Evolutionary conservation across 2,329 filamentous ascomycete genomes (phyloP).

Genomic region (Phyllosticta capitalensis): DNA sequence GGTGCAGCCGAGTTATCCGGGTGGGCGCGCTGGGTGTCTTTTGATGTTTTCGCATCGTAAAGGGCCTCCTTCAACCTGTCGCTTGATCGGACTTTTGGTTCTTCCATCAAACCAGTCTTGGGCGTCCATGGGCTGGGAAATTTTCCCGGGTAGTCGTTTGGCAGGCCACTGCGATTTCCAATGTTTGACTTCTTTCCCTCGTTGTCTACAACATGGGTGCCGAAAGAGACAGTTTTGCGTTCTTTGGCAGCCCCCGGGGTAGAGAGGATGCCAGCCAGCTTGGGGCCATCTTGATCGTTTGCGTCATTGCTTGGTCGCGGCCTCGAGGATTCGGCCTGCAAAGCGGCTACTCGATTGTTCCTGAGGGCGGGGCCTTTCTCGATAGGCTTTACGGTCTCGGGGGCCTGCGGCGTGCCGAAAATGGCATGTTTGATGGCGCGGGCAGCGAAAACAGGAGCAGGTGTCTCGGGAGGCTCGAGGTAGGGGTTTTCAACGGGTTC

Average conservation of each 20-base stretch:
- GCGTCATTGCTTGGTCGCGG: neutral
- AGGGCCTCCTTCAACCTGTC: conserved; percentile 37
- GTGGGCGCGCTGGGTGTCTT: neutral
- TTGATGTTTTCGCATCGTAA: conserved; percentile 21
- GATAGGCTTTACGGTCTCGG: conserved; percentile 22
- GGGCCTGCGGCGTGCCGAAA: conserved; percentile 52
- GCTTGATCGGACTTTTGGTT: conserved; percentile 20
- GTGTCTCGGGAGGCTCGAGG: conserved; percentile 50
- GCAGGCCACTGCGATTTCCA: conserved; percentile 37
- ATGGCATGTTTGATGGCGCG: conserved; percentile 57
- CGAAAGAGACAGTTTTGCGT: conserved; percentile 53
- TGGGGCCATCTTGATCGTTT: neutral
- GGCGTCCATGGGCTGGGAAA: conserved; percentile 43
- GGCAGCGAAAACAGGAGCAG: conserved; percentile 56
- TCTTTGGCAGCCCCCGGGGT: conserved; percentile 51
- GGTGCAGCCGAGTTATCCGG: neutral
- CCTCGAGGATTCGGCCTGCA: neutral
- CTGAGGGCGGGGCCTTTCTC: neutral
- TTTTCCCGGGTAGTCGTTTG: conserved; percentile 38
- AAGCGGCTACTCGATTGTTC: neutral
- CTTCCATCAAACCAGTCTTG: conserved; percentile 24
- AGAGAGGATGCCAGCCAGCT: conserved; percentile 43
- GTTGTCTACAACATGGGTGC: conserved; percentile 47
- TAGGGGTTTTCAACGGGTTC: conserved; percentile 5
- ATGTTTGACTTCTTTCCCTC: conserved; percentile 39